Evolutionary conservation across 106 monocot species (phyloP), one percentile per base, ranked within the genome.

Genomic region (Acanthochlamys bracteata): DNA sequence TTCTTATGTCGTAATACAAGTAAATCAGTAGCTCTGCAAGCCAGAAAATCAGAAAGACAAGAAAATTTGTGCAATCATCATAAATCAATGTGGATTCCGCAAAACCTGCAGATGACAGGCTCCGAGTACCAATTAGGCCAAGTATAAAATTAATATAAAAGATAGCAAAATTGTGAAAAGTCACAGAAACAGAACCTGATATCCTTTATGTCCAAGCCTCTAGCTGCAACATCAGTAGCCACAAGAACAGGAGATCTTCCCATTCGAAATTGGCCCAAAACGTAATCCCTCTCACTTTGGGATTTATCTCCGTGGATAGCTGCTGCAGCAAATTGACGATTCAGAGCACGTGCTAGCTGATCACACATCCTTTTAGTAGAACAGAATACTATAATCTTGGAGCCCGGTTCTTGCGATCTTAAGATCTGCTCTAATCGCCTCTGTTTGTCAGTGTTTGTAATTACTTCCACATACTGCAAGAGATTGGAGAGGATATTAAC

Each of bases 151-250:
- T n/a, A n/a, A n/a, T n/a, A n/a, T n/a, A n/a, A n/a, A n/a, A n/a
- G n/a, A n/a, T n/a, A n/a, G n/a, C n/a, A n/a, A n/a, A n/a, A n/a
- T n/a, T n/a, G n/a, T n/a, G n/a, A n/a, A n/a, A n/a, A n/a, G n/a
- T n/a, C n/a, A n/a, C n/a, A n/a, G n/a, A n/a, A n/a, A n/a, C n/a
- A n/a, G n/a, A n/a, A 82, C 93, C 89, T 93, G 53, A 93, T 93
- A 70, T 93, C 93, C 60, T 93, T 93, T 23, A 93, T 76, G 63
- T 93, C 89, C 22, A 93, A 75, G 20, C 93, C 93, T 26, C 85
- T 74, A 20, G 89, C 93, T 66, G 93, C 89, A 74, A 93, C 93
- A 79, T 93, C 93, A 57, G 93, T 93, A 20, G 93, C 93, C 33
- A 93, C 93, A 17, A 93, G 73, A 63, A 93, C 74, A 21, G 93